These are phyloP conservation scores for Penstemon newberryi DNA, from an alignment of 257 asterid genomes.

Conservation along the genomic window DNA sequence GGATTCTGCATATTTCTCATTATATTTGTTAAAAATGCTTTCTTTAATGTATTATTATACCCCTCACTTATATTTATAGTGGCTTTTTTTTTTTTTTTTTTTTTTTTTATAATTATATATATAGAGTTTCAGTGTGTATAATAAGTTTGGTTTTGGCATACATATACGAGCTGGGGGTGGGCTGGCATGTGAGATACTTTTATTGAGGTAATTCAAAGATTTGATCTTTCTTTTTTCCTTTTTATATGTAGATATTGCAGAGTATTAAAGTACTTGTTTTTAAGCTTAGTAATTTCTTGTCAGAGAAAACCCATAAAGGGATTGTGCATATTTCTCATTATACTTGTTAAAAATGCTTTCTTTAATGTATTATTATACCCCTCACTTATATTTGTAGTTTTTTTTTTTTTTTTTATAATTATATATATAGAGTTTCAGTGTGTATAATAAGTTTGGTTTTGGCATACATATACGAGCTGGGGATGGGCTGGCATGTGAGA, in stretches of 20 bases:
- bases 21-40: neutral
- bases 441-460: constrained; percentile 21
- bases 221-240: neutral
- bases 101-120: constrained; percentile 18
- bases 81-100: too few relatives aligned
- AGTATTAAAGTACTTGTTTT: constrained; percentile 12
- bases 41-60: neutral
- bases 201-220: constrained; percentile 35
- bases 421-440: constrained; percentile 12
- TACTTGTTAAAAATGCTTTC: neutral
- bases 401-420: constrained; percentile 8
- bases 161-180: constrained; percentile 19
- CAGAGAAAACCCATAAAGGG: constrained; percentile 24
- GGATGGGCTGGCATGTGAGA: constrained; percentile 53
- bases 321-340: constrained; percentile 4
- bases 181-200: constrained; percentile 64
- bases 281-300: constrained; percentile 19
- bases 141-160: constrained; percentile 11
- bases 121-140: constrained; percentile 20
- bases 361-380: neutral
- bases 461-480: constrained; percentile 9
- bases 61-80: too few relatives aligned
- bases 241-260: neutral
- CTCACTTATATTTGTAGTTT: too few relatives aligned
- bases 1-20: constrained; percentile 6